Base-by-base conservation (phyloP, 495 filamentous ascomycete species). In the Penicillium angulare region DNA sequence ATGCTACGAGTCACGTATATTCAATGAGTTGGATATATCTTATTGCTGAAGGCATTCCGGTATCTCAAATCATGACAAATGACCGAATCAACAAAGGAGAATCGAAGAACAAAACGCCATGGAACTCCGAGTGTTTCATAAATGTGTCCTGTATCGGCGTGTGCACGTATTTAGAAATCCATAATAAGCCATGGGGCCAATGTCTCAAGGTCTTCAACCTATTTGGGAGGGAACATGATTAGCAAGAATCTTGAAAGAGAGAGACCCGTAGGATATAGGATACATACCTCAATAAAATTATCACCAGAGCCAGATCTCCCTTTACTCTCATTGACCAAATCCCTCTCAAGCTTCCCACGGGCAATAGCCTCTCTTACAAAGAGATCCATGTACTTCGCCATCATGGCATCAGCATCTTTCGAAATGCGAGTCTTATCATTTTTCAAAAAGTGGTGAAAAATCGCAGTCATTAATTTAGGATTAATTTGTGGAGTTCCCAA, bases 301-400 rank as follows among this genome's bases (percentile, higher is more conserved):
- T 80, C 82, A 16, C 65, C 70, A 48, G 64, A 31, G 5, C 49
- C 48, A 15, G 52, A 61, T 20, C 63, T 66, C 8, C 60, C 69
- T 2, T 60, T 63, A 27, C 53, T 56, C 24, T 53, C 64, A 24
- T 55, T 72, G 53, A 79, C 77, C 35, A 71, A 10, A 31, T 33
- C 71, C 61, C 83, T 83, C 75, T 88, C 87, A 51, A 79, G 82
- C 7, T 84, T 85, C 32, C 89, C 86, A 66, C 93, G 64, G 22
- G 90, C 90, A 59, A 98, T 82, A 23, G 91, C 90, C 73, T 98
- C 93, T 54, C 88, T 78, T 49, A 97, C 88, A 76, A 96, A 98
- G 10, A 88, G 84, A 72, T 95, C 89, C 63, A 96, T 80, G 62
- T 97, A 97, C 71, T 86, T 90, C 3, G 81, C 88, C 24, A 93